Conservation (phyloP, 2,329 filamentous ascomycete genomes). For the Colletotrichum chlorophyti region DNA sequence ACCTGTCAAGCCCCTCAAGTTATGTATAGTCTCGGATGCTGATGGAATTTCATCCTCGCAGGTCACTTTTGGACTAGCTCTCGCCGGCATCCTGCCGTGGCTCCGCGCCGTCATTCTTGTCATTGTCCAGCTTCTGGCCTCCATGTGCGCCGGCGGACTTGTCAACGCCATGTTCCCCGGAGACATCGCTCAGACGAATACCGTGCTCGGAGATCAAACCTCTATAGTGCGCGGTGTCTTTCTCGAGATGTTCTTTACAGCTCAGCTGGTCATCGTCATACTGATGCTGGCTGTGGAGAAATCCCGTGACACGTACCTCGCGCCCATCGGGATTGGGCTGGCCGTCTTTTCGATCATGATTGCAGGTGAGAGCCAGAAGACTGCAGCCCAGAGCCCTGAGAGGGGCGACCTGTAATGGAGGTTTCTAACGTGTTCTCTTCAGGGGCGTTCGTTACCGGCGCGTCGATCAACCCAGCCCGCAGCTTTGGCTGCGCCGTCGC, state of each 20-base stretch:
- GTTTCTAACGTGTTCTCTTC: slow-evolving; percentile 32
- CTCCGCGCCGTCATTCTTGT: slow-evolving; percentile 54
- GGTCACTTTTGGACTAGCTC: slow-evolving; percentile 58
- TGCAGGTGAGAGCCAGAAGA: slow-evolving; percentile 43
- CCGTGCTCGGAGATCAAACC: slow-evolving; percentile 54
- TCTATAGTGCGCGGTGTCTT: slow-evolving; percentile 61
- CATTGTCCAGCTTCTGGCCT: slow-evolving; percentile 58
- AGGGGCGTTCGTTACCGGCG: slow-evolving; percentile 49
- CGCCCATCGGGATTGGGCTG: slow-evolving; percentile 71
- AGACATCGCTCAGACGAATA: slow-evolving; percentile 48
- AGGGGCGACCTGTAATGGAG: no score
- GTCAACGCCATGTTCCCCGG: slow-evolving; percentile 61
- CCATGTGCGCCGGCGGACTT: slow-evolving; percentile 62
- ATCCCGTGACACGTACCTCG: slow-evolving; percentile 70
- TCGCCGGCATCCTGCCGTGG: slow-evolving; percentile 55
- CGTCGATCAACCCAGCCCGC: slow-evolving; percentile 51
- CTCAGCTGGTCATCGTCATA: slow-evolving; percentile 64
- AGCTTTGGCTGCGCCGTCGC: slow-evolving; percentile 52
- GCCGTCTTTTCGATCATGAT: slow-evolving; percentile 63
- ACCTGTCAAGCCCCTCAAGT: not conserved
- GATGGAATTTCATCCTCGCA: slow-evolving; percentile 21
- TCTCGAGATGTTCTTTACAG: slow-evolving; percentile 67
- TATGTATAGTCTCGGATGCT: not conserved
- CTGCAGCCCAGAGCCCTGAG: no score
- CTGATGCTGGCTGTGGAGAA: slow-evolving; percentile 73